Conservation (phyloP, 2,329 filamentous ascomycete species). For the Neurospora sp. region DNA sequence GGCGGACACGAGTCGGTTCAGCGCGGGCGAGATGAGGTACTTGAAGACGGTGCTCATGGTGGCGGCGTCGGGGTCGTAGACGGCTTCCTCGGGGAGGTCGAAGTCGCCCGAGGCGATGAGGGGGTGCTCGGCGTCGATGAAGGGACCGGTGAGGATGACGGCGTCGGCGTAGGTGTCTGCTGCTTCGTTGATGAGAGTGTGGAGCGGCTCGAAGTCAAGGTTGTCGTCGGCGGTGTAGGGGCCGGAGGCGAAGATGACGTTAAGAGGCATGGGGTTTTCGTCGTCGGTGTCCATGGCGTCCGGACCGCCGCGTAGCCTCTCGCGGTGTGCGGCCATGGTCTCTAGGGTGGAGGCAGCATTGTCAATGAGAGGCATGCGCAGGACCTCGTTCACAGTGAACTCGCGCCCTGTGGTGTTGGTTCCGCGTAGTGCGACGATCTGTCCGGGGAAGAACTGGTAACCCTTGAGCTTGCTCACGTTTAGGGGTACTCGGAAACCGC, state of each 20-base stretch:
- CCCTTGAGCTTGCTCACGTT: slow-evolving; percentile 57
- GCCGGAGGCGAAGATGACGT: slow-evolving; percentile 67
- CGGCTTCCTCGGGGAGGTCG: slow-evolving; percentile 58
- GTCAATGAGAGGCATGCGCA: slow-evolving; percentile 64
- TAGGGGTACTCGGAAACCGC: slow-evolving; percentile 70
- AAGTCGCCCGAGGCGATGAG: slow-evolving; percentile 73
- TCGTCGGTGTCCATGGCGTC: slow-evolving; percentile 52
- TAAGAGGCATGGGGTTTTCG: slow-evolving; percentile 53
- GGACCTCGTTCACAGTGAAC: slow-evolving; percentile 69
- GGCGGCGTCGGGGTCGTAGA: slow-evolving; percentile 63
- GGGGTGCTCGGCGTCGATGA: slow-evolving; percentile 86
- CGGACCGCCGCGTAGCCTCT: slow-evolving; percentile 55
- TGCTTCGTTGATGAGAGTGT: slow-evolving; percentile 70
- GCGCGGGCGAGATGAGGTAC: slow-evolving; percentile 61
- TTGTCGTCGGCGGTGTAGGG: slow-evolving; percentile 91
- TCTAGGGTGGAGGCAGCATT: slow-evolving; percentile 60
- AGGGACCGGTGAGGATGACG: slow-evolving; percentile 74
- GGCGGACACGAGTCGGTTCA: slow-evolving; percentile 58
- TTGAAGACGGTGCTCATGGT: slow-evolving; percentile 79
- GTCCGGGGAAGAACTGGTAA: slow-evolving; percentile 87
- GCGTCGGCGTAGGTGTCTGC: slow-evolving; percentile 66
- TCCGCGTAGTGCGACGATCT: slow-evolving; percentile 79
- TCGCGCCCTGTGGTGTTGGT: slow-evolving; percentile 78
- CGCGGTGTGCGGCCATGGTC: slow-evolving; percentile 57
- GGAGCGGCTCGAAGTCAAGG: slow-evolving; percentile 78